A percentile compares a stretch with the other conserved stretches of the same genome.
Evolutionary conservation across 2,329 filamentous ascomycete species (phyloP).

Genomic region (Ceratocystis lukuohia): DNA sequence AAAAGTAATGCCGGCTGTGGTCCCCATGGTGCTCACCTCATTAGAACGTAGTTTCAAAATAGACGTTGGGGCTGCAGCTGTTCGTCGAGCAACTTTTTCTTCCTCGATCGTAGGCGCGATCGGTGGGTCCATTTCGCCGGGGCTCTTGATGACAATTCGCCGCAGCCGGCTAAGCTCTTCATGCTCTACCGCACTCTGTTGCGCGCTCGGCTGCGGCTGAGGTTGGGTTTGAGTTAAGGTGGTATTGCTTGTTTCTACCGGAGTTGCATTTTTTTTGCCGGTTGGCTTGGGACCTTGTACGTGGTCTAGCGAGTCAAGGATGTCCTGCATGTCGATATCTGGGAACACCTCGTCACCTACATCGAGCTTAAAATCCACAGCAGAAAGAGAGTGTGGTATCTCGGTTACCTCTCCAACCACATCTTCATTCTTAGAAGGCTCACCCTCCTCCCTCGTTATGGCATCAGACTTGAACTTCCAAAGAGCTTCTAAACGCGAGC

Average conservation of each 20-base stretch:
- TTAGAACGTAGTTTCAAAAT: constrained; percentile 26
- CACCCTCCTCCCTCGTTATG: neutral
- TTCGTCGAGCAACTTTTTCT: constrained; percentile 28
- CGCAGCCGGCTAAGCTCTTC: constrained; percentile 1
- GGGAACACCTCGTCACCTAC: constrained; percentile 13
- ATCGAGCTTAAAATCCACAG: neutral
- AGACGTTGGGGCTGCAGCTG: constrained; percentile 24
- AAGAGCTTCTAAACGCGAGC: constrained; percentile 11
- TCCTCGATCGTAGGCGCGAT: constrained; percentile 27
- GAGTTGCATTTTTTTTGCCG: neutral
- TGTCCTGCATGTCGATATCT: constrained; percentile 18
- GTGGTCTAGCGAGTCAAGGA: constrained; percentile 14
- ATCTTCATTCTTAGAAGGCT: neutral
- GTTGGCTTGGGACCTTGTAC: constrained; percentile 15
- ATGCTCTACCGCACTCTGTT: neutral
- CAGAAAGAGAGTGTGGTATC: neutral
- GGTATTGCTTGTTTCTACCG: neutral
- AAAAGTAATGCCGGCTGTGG: neutral
- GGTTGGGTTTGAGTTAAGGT: neutral
- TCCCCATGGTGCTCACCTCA: neutral
- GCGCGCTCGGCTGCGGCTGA: neutral
- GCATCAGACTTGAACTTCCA: constrained; percentile 6
- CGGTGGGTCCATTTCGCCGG: constrained; percentile 4
- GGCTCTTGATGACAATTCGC: constrained; percentile 24
- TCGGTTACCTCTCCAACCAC: neutral